Evolutionary conservation across 2,329 filamentous ascomycete species (phyloP).

Genomic region (Thermomyces lanuginosus): DNA sequence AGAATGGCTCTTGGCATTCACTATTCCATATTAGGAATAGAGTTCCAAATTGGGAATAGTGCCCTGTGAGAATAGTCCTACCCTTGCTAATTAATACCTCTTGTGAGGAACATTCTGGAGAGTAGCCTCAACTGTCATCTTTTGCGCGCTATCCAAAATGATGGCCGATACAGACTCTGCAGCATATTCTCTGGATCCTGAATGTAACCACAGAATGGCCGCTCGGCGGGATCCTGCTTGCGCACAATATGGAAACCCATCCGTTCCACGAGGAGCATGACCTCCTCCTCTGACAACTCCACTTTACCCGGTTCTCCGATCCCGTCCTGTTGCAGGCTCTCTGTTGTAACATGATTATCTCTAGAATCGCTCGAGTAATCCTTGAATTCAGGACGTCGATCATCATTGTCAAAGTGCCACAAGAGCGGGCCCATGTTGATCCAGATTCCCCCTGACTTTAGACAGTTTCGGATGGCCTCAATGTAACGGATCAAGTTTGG

Average conservation of each 20-base stretch:
- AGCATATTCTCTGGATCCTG: constrained; percentile 75
- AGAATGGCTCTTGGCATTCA: too few species aligned
- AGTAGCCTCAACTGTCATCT: constrained; percentile 2
- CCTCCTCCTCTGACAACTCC: constrained; percentile 79
- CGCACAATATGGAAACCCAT: constrained; percentile 63
- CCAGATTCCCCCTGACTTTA: constrained; percentile 63
- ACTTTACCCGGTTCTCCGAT: constrained; percentile 83
- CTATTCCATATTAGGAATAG: too few species aligned
- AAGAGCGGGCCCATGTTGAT: constrained; percentile 81
- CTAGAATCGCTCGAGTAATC: constrained; percentile 24
- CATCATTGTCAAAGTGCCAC: constrained; percentile 76
- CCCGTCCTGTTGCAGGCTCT: constrained; percentile 29
- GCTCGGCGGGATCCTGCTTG: constrained; percentile 42
- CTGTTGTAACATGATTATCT: constrained; percentile 20
- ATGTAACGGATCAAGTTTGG: constrained; percentile 85
- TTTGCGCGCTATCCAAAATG: constrained; percentile 77
- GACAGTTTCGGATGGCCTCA: constrained; percentile 61
- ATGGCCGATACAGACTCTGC: constrained; percentile 62
- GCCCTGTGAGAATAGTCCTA: too few species aligned
- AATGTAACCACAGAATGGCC: constrained; percentile 55
- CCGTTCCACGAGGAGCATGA: constrained; percentile 54
- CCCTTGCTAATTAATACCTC: too few species aligned
- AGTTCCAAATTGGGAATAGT: too few species aligned
- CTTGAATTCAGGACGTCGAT: constrained; percentile 9
- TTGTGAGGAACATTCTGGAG: too few species aligned